These are phyloP conservation scores for Gremmenia infestans DNA, from an alignment of 2,329 filamentous ascomycete genomes.

Conservation along the genomic window DNA sequence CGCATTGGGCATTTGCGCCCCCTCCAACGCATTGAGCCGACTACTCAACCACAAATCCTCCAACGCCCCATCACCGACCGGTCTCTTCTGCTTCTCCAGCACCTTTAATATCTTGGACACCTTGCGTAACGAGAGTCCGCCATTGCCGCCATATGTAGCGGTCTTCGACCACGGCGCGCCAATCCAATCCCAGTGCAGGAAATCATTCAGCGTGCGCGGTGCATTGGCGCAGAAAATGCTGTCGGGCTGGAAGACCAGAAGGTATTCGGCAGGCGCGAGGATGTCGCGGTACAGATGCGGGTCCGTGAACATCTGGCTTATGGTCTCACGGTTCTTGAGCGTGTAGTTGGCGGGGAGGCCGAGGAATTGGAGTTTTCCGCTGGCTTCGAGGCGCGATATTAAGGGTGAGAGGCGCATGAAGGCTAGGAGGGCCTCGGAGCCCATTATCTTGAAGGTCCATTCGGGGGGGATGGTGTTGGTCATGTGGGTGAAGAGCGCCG, in stretches of 20 bases:
- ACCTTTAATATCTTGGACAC: constrained; percentile 24
- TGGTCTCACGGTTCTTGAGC: constrained; percentile 40
- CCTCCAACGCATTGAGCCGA: constrained; percentile 22
- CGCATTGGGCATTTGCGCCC: constrained; percentile 27
- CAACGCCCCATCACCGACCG: constrained; percentile 37
- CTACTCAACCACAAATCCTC: constrained; percentile 48
- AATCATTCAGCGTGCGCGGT: constrained; percentile 45
- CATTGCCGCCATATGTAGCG: constrained; percentile 27
- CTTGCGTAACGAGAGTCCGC: constrained; percentile 26
- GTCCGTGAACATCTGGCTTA: constrained; percentile 46
- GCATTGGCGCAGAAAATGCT: constrained; percentile 52
- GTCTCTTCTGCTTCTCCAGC: constrained; percentile 35
- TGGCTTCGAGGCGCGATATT: constrained; percentile 41
- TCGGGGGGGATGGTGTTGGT: constrained; percentile 49
- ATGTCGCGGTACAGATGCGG: constrained; percentile 48
- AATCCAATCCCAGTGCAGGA: constrained; percentile 46
- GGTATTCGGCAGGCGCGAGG: constrained; percentile 45
- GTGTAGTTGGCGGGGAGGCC: constrained; percentile 43
- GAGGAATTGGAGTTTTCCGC: constrained; percentile 46
- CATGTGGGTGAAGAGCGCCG: constrained; percentile 50
- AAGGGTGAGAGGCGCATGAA: constrained; percentile 40
- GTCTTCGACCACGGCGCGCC: constrained; percentile 27
- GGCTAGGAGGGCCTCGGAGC: constrained; percentile 40
- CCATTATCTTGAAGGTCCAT: constrained; percentile 53
- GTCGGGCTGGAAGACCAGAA: constrained; percentile 50